Base-by-base conservation (phyloP, 2,329 filamentous ascomycete genomes). In the Clarireedia monteithiana region DNA sequence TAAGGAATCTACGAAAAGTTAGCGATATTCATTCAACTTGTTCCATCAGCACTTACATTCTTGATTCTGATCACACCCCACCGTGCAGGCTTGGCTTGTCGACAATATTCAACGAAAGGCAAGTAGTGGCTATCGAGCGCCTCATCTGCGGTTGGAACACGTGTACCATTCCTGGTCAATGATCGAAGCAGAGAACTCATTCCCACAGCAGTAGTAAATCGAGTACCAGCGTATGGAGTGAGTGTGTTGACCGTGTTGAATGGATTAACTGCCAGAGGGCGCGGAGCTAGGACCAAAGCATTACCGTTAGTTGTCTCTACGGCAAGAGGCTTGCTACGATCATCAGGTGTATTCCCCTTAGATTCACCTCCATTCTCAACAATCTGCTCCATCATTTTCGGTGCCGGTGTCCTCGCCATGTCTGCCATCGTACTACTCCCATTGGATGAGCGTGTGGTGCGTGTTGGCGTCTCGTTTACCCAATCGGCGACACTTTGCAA, bases 1-100 rank as follows among this genome's bases (percentile, higher is more conserved):
- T 81, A 83, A 0, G 81, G 81, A 56, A 83, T 82, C 81, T 83
- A 55, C 12, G 55, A 24, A 45, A 47, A 34, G 27, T 54, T 62
- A 15, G 60, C 12, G 20, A 5, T 15, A 30, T n/a, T 40, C 2
- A n/a, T 5, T 24, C 17, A 15, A 15, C 15, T 56, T 50, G 50
- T 47, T 54, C 26, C 57, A 52, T 50, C 45, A n/a, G 40, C 34
- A 63, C 67, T 64, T 64, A 70, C 70, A 54, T 72, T 72, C 39
- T 63, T 67, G 52, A 72, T 69, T 57, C 65, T 67, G 54, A 72
- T 64, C 38, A 71, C 69, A 26, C 69, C 69, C 59, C 60, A 67
- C 4, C 62, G 63, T 23, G 65, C 60, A 20, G 60, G 56, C 34
- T 59, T 62, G 5, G 62, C 60, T 44, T 60, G 51, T 23, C 70